A percentile compares a stretch with the other conserved stretches of the same genome.
Conservation (phyloP, 2,329 filamentous ascomycete species). For the Exophiala oligosperma region DNA sequence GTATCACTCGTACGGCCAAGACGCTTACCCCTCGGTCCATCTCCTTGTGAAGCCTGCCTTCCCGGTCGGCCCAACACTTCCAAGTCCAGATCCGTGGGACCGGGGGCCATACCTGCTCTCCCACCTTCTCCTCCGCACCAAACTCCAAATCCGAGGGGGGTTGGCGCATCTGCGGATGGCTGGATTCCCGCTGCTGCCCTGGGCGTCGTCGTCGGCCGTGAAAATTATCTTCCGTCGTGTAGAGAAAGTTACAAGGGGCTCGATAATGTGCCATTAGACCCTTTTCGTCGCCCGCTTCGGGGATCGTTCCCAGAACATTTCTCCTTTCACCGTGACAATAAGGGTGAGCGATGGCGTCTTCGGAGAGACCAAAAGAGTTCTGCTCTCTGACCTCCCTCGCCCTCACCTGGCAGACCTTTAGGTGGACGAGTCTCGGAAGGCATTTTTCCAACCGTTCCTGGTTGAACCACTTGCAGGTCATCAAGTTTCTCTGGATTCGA, state of each 20-base stretch:
- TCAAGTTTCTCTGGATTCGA: conserved; percentile 37
- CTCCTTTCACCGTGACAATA: no score
- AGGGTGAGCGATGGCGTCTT: background rate
- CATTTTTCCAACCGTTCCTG: conserved; percentile 35
- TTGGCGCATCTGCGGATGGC: no score
- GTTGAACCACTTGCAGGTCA: conserved; percentile 44
- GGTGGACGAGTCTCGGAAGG: conserved; percentile 36
- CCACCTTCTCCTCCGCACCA: background rate
- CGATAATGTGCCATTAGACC: no score
- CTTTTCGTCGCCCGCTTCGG: no score
- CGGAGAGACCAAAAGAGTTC: background rate
- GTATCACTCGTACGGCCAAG: conserved; percentile 33
- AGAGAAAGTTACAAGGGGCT: no score
- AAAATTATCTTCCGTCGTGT: no score
- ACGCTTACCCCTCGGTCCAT: conserved; percentile 29
- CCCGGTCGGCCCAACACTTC: conserved; percentile 21
- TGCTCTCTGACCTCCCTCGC: conserved; percentile 22
- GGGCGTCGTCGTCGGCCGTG: no score
- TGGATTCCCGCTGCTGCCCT: no score
- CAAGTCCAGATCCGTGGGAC: conserved; percentile 17
- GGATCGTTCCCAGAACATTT: no score
- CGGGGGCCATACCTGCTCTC: background rate
- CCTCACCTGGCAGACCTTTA: conserved; percentile 39
- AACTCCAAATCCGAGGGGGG: no score
- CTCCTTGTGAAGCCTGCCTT: conserved; percentile 21